Base-by-base conservation (phyloP, 129 eudicot genomes). In the Deinandra increscens region DNA sequence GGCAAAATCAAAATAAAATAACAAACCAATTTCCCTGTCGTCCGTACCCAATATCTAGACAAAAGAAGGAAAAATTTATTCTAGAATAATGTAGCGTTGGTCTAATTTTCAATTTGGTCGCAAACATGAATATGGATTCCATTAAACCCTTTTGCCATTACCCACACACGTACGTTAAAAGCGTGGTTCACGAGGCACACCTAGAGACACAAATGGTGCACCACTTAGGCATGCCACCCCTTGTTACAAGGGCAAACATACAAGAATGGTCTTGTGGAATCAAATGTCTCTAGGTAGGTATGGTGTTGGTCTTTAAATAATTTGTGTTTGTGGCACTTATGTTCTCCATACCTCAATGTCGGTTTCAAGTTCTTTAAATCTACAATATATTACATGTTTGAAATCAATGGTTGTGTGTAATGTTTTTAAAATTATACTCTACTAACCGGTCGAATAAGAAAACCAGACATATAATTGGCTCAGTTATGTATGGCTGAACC, bases 191-290 rank as follows among this genome's bases (percentile, higher is more conserved):
- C 75, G 3, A 75, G 11, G 55, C 43, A 22, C 58, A 73, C 49
- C 53, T 50, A 64, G 64, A 77, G 66, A 72, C 43, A 67, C 67
- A 66, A 55, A 68, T 73, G 79, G 79, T 66, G 66, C 79, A 60
- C 79, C 69, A 73, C 75, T 75, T 66, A 58, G 55, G 39, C n/a
- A 53, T 66, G 53, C n/a, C n/a, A 73, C 64, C 80, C 89, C 94
- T 65, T 77, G 81, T 79, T 76, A 81, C 82, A 87, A 66, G 87
- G 94, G 75, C 81, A 78, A 78, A 82, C 82, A 81, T 66, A 84
- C 65, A 56, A 50, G 85, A 83, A 84, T 87, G 85, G 79, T 77
- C 85, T 79, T 38, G 63, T 14, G 64, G 78, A 73, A 73, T 73
- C 78, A 23, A 36, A 41, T 73, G 71, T 73, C 55, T 38, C 64